These are phyloP conservation scores for Amanita molliuscula DNA, from an alignment of 768 basidiomycete species.

Conservation along the genomic window DNA sequence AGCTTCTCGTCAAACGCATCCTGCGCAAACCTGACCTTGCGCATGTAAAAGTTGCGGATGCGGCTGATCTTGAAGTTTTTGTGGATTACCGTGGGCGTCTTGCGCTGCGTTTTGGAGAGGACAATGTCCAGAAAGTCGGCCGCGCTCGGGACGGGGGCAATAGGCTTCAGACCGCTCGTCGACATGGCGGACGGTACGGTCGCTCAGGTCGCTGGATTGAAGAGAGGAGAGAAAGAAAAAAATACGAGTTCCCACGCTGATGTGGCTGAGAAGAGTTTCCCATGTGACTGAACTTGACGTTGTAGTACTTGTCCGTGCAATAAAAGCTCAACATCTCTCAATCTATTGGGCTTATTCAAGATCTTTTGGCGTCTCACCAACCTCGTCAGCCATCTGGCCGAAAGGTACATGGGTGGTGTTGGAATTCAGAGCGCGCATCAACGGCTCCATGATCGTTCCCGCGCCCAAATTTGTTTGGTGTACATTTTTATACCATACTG, in stretches of 20 bases:
- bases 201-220: neutral
- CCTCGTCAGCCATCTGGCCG: too few species aligned
- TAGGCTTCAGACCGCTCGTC: conserved; percentile 89
- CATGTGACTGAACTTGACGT: too few species aligned
- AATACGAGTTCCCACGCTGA: conserved; percentile 4
- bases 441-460: too few species aligned
- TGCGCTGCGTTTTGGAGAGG: conserved; percentile 88
- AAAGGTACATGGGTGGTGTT: too few species aligned
- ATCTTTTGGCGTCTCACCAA: too few species aligned
- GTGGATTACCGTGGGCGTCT: conserved; percentile 97
- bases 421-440: too few species aligned
- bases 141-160: conserved; percentile 97
- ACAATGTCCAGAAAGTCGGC: conserved; percentile 93
- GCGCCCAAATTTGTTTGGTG: too few species aligned
- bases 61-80: conserved; percentile 99
- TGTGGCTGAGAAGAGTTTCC: neutral
- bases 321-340: too few species aligned
- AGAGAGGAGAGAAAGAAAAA: conserved; percentile 3
- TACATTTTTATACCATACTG: too few species aligned
- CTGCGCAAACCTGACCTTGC: conserved; percentile 98
- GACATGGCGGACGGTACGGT: conserved; percentile 34
- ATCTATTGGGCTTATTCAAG: too few species aligned
- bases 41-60: conserved; percentile 97
- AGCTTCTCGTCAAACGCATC: conserved; percentile 96
- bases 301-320: too few species aligned